Base-by-base conservation (phyloP, 371 early-diverging fungal species). In the Blastocladiella emersonii region DNA sequence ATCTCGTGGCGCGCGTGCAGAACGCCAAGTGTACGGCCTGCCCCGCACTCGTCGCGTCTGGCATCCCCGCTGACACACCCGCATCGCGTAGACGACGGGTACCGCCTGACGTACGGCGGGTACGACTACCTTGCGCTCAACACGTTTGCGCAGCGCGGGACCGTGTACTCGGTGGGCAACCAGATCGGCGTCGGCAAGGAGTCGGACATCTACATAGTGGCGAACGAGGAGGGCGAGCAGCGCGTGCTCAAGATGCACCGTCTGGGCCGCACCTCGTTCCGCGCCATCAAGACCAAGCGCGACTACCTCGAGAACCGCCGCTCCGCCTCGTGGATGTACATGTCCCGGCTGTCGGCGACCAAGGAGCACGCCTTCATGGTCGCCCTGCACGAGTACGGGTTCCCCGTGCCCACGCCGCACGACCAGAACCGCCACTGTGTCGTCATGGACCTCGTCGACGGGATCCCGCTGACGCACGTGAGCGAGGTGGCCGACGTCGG, bases 121-220 rank as follows among this genome's bases (percentile, higher is more conserved):
- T 97, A 96, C 75, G 99, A 99, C 74, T 98, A 97, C 74, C 78
- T 99, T 57, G 99, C 99, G 0, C 80, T 99, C 49, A 90, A 93
- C 72, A 87, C 96, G 1, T 82, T 99, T 67, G 81, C 83, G 62
- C 89, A 91, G 71, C 78, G 95, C 62, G 89, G 90, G 10, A 81
- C 90, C 1, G 87, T 99, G 7, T 81, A 81, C 66, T 93, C 94
- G 35, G 94, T 99, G 34, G 99, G 98, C 19, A 92, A 95, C 72
- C 97, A 98, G 76, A 97, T 99, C 68, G 99, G 99, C 70, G 95
- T 99, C 23, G 99, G 99, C 44, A 99, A 99, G 76, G 99, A 99
- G 74, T 94, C 98, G 4, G 95, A 97, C 72, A 90, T 97, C 71
- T 93, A 89, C 74, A 78, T 95, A 67, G 95, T 95, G n/a, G 92